Percentiles rank a stretch among this genome's conserved stretches.
These are phyloP conservation scores for Pezicula neosporulosa DNA, from an alignment of 2,329 filamentous ascomycete species.

Conservation along the genomic window DNA sequence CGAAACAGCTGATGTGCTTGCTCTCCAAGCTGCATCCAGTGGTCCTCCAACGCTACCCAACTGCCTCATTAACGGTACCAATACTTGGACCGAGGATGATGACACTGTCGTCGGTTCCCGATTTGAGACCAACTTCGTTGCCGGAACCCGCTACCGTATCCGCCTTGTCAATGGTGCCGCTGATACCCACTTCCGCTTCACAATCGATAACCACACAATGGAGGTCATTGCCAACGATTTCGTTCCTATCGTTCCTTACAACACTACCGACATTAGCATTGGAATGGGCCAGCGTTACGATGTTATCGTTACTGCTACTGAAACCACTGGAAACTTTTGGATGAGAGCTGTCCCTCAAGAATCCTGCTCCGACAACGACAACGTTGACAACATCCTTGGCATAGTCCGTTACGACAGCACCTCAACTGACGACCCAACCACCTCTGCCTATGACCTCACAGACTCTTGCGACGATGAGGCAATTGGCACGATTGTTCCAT, in stretches of 20 bases:
- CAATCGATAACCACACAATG: constrained; percentile 45
- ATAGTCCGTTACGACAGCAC: constrained; percentile 47
- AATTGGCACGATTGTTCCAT: constrained; percentile 22
- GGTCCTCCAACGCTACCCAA: constrained; percentile 26
- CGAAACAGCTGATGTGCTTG: constrained; percentile 17
- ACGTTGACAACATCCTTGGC: constrained; percentile 45
- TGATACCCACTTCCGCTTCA: constrained; percentile 38
- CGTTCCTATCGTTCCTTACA: constrained; percentile 50
- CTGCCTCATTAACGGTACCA: constrained; percentile 24
- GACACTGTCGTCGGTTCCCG: constrained; percentile 14
- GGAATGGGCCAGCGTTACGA: constrained; percentile 48
- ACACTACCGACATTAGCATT: constrained; percentile 45
- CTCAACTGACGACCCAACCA: constrained; percentile 32
- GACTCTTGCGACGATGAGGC: constrained; percentile 26
- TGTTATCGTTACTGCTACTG: constrained; percentile 42
- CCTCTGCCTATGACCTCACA: constrained; percentile 19
- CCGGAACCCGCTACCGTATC: constrained; percentile 39
- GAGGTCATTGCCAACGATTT: constrained; percentile 62
- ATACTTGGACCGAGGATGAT: constrained; percentile 12
- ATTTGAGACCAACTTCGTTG: constrained; percentile 30
- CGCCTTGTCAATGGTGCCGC: constrained; percentile 43
- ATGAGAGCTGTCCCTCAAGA: constrained; percentile 53
- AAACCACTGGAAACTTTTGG: constrained; percentile 49
- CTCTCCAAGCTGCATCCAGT: constrained; percentile 10
- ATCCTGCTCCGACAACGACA: constrained; percentile 53